Base-by-base conservation (phyloP, 176 grass and related monocot genomes). In the Musa itinerans region DNA sequence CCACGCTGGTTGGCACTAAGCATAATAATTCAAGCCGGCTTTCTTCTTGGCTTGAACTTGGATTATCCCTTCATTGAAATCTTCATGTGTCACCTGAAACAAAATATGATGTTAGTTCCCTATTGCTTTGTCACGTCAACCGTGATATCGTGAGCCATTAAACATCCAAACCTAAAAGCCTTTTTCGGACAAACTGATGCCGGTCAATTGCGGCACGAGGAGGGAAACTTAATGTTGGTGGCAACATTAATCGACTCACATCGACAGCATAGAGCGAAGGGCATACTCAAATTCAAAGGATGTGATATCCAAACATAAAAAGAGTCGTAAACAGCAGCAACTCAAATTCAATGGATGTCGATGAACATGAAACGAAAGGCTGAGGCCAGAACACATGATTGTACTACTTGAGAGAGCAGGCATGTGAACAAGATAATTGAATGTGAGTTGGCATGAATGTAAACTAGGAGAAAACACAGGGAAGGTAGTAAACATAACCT, bases 21-120 rank as follows among this genome's bases (percentile, higher is more conserved):
- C 93, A 81, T 96, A 96, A 72, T 92, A 96, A 71, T 96, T 92
- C 54, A 97, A 89, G 66, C 87, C 89, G 10, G 90, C 80, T 68
- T 97, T 97, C 83, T 97, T 97, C 78, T 97, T 97, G 50, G 88
- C 88, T 65, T 97, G 93, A 76, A 97, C 88, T 81, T 97, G 93
- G 75, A 93, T 90, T 57, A 97, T 92, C 34, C 93, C 93, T 79
- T 97, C 93, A 16, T 87, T 90, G 72, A 97, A 90, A 85, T 97
- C 93, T 55, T 97, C 93, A 25, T 93, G 93, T 8, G 86, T 93
- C 56, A 93, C 86, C 87, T 92, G 74, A 70, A 26, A 50, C 63
- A 50, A 19, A 68, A 87, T 25, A 54, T 10, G 52, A 48, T 43
- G 34, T 43, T 43, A 43, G 34, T 5, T 6, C 34, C 34, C 34